A percentile compares a stretch with the other conserved stretches of the same genome.
Conservation (phyloP, 2,329 filamentous ascomycete species). For the Penicillium sp. region DNA sequence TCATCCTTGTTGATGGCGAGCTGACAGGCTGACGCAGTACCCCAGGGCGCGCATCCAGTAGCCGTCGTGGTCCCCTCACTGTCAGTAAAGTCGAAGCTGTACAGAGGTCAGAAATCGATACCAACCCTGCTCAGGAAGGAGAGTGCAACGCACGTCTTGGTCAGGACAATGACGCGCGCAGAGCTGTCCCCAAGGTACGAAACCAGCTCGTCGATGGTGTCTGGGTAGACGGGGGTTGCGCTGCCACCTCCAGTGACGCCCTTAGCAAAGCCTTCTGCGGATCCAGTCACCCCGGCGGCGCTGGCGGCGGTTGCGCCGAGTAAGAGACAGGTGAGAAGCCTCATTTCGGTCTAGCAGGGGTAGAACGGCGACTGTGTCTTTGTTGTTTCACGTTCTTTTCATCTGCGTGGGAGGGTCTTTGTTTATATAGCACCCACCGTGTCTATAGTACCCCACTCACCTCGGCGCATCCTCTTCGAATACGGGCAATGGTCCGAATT, state of each 20-base stretch:
- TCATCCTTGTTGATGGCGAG: slow-evolving; percentile 63
- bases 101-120: not conserved
- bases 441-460: too few relatives aligned
- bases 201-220: slow-evolving; percentile 60
- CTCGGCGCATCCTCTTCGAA: too few relatives aligned
- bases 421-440: too few relatives aligned
- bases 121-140: not conserved
- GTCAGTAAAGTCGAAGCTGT: slow-evolving; percentile 25
- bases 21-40: slow-evolving; percentile 60
- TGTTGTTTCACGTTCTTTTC: too few relatives aligned
- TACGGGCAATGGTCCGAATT: too few relatives aligned
- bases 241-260: slow-evolving; percentile 66
- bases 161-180: slow-evolving; percentile 60
- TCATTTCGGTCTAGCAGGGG: not conserved
- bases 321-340: not conserved
- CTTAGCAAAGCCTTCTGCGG: slow-evolving; percentile 55
- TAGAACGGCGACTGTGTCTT: too few relatives aligned
- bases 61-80: slow-evolving; percentile 48
- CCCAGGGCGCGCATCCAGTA: slow-evolving; percentile 62
- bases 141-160: slow-evolving; percentile 21
- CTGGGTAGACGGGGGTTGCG: slow-evolving; percentile 60
- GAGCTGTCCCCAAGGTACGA: slow-evolving; percentile 61
- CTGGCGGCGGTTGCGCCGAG: slow-evolving; percentile 10
- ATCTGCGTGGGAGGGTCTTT: too few relatives aligned
- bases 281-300: slow-evolving; percentile 26